phyloP scores from a whole-genome alignment of 2,329 filamentous ascomycete genomes.

The Microdochium paspali region DNA sequence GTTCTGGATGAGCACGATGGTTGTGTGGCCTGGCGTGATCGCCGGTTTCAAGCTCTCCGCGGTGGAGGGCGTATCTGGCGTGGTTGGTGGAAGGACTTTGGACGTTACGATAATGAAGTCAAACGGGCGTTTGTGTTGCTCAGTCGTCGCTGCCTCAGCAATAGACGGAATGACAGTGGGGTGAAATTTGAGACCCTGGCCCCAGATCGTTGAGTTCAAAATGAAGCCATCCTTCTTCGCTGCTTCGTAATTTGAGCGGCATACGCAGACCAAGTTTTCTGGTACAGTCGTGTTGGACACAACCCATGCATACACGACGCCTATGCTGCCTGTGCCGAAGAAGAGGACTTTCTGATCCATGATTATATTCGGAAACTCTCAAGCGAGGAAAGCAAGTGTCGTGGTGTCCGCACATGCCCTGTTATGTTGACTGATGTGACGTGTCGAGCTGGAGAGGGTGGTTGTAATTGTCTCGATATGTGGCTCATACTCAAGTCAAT shows the following conservation, averaged over 20 bases:
- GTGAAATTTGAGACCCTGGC: constrained; percentile 12
- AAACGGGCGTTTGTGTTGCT: constrained; percentile 7
- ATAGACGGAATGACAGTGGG: constrained; percentile 15
- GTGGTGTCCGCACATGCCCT: too few relatives aligned
- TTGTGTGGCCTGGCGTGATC: constrained; percentile 21
- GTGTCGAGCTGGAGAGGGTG: too few relatives aligned
- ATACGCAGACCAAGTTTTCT: constrained; percentile 17
- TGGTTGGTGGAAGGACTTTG: constrained; percentile 7
- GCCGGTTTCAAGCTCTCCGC: constrained; percentile 17
- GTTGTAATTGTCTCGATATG: too few relatives aligned
- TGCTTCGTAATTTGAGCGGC: constrained; percentile 19
- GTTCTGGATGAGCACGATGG: constrained; percentile 48
- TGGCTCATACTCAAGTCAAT: too few relatives aligned
- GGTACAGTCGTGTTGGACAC: constrained; percentile 12
- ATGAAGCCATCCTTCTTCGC: constrained; percentile 17
- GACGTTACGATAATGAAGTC: constrained; percentile 17
- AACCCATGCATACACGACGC: constrained; percentile 14
- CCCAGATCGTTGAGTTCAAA: constrained; percentile 19
- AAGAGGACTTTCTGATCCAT: constrained; percentile 15
- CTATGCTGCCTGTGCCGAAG: constrained; percentile 25
- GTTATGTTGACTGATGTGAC: too few relatives aligned
- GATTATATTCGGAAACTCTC: too few relatives aligned
- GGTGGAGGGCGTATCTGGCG: constrained; percentile 12
- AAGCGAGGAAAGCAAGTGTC: too few relatives aligned
- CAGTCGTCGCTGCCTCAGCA: constrained; percentile 16